Evolutionary conservation across 345 rosid species (phyloP), one percentile per base, ranked within the genome.

Genomic region (Citrus sp.): DNA sequence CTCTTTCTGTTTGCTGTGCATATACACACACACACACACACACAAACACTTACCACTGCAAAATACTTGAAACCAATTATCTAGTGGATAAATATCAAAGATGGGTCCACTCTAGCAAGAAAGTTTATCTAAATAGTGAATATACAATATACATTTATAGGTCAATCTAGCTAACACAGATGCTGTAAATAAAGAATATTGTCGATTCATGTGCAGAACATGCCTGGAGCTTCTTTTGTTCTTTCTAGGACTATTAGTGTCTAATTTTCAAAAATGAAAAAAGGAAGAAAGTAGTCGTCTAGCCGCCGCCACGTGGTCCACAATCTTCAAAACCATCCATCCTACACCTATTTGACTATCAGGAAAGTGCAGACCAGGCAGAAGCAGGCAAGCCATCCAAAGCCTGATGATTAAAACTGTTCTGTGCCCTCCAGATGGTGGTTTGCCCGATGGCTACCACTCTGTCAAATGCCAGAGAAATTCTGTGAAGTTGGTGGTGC

Each of bases 211-310:
- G 79, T 81, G 85, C 88, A 73, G 8, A 74, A 70, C 81, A 85
- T 74, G 85, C 70, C 51, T 7, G 69, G 59, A 55, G 70, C 24
- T 56, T 72, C 84, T 79, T 84, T 81, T 79, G 80, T 87, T 84
- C 81, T 81, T 82, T 84, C 79, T 70, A 70, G 51, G 80, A 60
- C 78, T 82, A 78, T 27, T 61, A 64, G 80, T 32, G 10, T 42
- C 67, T 30, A 78, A 46, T 75, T 83, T 42, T 62, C 67, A 66
- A 60, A 80, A 68, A 81, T 67, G 51, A 30, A 22, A 24, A 71
- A 78, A 67, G 34, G 61, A 22, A 22, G 18, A 73, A 77, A 60
- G 37, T 22, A 30, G 62, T 32, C 2, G 1, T 60, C 35, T 62
- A 56, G 80, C 40, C 7, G 75, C 68, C 65, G 19, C 58, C 82